These are phyloP conservation scores for Phascolomyces articulosus DNA, from an alignment of 371 early-diverging fungal genomes.

Conservation along the genomic window DNA sequence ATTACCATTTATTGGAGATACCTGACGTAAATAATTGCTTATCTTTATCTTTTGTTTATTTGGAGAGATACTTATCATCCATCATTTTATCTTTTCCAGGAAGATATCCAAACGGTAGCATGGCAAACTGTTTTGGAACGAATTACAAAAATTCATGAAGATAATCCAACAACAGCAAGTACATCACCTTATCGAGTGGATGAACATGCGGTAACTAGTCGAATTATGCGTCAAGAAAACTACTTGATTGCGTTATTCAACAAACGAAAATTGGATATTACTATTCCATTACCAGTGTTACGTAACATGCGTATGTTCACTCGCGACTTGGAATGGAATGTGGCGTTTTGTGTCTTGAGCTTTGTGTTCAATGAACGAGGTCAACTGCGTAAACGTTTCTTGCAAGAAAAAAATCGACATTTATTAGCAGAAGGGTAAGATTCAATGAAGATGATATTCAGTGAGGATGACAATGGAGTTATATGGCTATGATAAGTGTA, in stretches of 20 bases:
- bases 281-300: constrained; percentile 62
- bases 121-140: constrained; percentile 79
- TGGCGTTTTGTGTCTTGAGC: constrained; percentile 81
- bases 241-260: constrained; percentile 95
- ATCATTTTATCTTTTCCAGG: constrained; percentile 29
- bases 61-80: too few relatives aligned
- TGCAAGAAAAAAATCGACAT: constrained; percentile 65
- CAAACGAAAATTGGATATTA: constrained; percentile 84
- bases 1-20: constrained; percentile 78
- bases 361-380: constrained; percentile 90
- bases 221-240: constrained; percentile 97
- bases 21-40: constrained; percentile 64
- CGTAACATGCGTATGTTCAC: constrained; percentile 67
- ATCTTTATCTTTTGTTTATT: neutral
- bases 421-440: constrained; percentile 64
- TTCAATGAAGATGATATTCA: neutral
- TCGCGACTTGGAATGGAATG: constrained; percentile 91
- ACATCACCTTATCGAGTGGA: constrained; percentile 65
- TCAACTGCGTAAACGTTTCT: constrained; percentile 77
- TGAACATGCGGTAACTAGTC: constrained; percentile 87
- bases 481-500: neutral
- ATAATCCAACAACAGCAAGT: constrained; percentile 64
- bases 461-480: neutral
- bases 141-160: constrained; percentile 73
- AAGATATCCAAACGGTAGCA: constrained; percentile 77